Conservation (phyloP, 1,284 basidiomycete genomes). For the Ceratobasidium theobromae region DNA sequence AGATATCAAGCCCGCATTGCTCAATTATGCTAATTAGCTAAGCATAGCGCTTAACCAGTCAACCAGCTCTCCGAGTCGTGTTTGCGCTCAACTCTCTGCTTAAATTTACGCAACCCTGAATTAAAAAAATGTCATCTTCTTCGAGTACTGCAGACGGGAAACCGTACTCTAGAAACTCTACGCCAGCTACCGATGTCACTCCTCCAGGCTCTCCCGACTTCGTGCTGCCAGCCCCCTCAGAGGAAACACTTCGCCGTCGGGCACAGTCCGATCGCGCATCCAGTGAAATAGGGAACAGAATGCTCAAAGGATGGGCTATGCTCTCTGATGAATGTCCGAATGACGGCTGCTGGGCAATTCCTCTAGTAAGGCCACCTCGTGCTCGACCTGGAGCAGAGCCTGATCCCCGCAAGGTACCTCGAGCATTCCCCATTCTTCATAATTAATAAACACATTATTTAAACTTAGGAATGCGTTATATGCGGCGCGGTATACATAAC, state of each 20-base stretch:
- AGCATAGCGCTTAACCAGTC: background rate
- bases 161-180: constrained; percentile 13
- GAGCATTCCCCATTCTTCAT: constrained; percentile 35
- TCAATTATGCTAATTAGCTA: background rate
- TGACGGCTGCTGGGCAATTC: constrained; percentile 38
- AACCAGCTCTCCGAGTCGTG: background rate
- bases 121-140: constrained; percentile 16
- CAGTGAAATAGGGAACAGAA: constrained; percentile 68
- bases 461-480: constrained; percentile 72
- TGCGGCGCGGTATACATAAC: constrained; percentile 61
- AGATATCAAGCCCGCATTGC: constrained; percentile 6
- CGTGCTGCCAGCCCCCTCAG: constrained; percentile 31
- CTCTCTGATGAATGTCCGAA: constrained; percentile 77
- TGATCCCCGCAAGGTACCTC: constrained; percentile 58
- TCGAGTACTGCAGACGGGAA: constrained; percentile 23
- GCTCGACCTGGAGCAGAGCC: constrained; percentile 57
- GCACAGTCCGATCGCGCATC: constrained; percentile 79
- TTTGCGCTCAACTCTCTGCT: background rate
- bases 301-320: constrained; percentile 83
- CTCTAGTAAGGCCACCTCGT: constrained; percentile 39
- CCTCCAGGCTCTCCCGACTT: constrained; percentile 29
- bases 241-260: constrained; percentile 62
- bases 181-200: constrained; percentile 27
- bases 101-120: background rate
- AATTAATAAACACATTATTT: constrained; percentile 2